phyloP scores from a whole-genome alignment of 2,329 filamentous ascomycete species.

The Cryphonectria parasitica region DNA sequence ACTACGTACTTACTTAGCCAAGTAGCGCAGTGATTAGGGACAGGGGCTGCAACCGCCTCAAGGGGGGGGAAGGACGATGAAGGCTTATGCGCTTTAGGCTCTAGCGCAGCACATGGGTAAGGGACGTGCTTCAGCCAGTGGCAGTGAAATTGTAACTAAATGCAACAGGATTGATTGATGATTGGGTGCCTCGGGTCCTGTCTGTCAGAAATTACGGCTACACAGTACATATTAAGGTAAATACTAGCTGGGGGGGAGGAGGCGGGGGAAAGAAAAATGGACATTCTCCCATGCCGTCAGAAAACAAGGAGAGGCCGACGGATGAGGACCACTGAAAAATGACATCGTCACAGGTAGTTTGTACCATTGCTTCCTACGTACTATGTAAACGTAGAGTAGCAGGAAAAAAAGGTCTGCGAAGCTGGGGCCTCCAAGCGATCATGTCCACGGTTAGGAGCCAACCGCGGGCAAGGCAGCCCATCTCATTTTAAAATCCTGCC shows the following conservation, averaged over 20 bases:
- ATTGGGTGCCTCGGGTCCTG: not conserved
- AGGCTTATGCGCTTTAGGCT: slow-evolving; percentile 4
- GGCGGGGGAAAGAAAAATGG: not conserved
- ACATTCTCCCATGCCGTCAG: not conserved
- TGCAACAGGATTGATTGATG: not conserved
- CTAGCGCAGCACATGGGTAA: not conserved
- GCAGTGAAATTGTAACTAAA: slow-evolving; percentile 7
- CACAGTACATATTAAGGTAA: not conserved
- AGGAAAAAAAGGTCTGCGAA: not conserved
- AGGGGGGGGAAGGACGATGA: not conserved
- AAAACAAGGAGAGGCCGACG: not conserved
- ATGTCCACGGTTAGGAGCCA: not conserved
- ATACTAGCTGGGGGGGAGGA: not conserved
- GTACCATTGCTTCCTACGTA: no score
- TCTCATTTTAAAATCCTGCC: slow-evolving; percentile 21
- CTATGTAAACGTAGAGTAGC: not conserved
- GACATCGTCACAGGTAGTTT: not conserved
- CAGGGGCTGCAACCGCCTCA: not conserved
- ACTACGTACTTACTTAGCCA: not conserved
- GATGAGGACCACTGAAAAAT: not conserved
- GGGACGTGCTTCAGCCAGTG: slow-evolving; percentile 12
- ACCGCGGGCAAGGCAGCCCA: slow-evolving; percentile 3
- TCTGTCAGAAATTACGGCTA: not conserved
- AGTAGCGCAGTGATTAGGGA: not conserved
- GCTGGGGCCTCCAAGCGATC: not conserved